Evolutionary conservation across 805 yeast genomes (phyloP), one percentile per base, ranked within the genome.

Genomic region (Pichia sporocuriosa): DNA sequence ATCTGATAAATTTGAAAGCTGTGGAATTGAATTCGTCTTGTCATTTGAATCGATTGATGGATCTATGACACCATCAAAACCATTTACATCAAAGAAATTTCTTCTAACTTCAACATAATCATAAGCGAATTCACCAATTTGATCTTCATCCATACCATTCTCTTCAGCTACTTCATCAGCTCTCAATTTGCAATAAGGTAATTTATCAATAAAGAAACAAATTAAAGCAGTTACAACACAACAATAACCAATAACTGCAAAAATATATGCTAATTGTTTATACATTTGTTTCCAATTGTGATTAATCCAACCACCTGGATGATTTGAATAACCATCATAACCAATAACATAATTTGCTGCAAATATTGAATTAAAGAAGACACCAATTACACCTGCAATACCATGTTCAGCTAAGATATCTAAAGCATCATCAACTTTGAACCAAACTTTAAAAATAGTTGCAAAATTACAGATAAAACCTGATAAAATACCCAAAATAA

Each of bases 401-500:
- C 96, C 97, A 80, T 90, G 98, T 77, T 90, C 97, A n/a, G 97
- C 97, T 59, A 90, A 73, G 39, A 88, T 79, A 81, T 93, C 97
- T 53, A 93, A 68, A 2, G 96, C 81, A 66, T 90, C 98, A 62
- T 93, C 97, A 39, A 90, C 88, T 45, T 74, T 73, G 35, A 84
- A 66, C 48, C 85, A 65, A 58, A 83, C 85, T 65, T 90, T 90
- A 60, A 90, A 66, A 55, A 87, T 84, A 35, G 97, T 90, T 43
- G 95, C 69, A 56, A 84, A 84, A 68, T 90, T 90, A 75, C 97
- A 93, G 27, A 81, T 77, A 10, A 81, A 62, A 30, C 95, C 95
- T 0, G 96, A 70, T 2, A 77, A 74, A 28, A 86, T 68, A 4
- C 97, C 97, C 47, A 88, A 75, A 16, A 88, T 69, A 5, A 88